Percentiles rank a stretch among this genome's conserved stretches.
These are phyloP conservation scores for Conticribra weissflogii DNA, from an alignment of 108 stramenopile genomes.

Conservation along the genomic window DNA sequence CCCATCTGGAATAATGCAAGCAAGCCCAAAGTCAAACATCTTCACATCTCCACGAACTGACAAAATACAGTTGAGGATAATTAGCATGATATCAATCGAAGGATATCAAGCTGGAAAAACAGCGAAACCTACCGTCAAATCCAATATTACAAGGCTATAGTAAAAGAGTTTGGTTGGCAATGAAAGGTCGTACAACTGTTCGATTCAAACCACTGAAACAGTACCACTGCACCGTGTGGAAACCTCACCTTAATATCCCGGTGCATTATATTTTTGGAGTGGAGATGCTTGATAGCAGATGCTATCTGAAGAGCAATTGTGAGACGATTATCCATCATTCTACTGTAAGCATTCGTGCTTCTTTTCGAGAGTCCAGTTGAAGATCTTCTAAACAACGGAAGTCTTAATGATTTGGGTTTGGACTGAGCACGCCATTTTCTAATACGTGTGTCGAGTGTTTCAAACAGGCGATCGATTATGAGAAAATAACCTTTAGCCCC, in stretches of 20 bases:
- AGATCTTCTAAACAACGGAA: background rate
- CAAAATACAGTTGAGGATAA: background rate
- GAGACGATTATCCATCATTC: slow-evolving; percentile 11
- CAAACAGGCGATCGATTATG: slow-evolving; percentile 58
- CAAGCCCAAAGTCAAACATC: slow-evolving; percentile 69
- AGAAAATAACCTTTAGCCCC: slow-evolving; percentile 57
- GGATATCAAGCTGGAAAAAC: too few species aligned
- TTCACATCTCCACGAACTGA: slow-evolving; percentile 43
- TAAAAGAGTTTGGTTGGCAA: too few species aligned
- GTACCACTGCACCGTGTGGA: too few species aligned
- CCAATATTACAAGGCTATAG: slow-evolving; percentile 51
- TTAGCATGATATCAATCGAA: too few species aligned
- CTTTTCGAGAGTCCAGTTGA: background rate
- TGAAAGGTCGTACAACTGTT: too few species aligned
- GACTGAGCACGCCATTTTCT: slow-evolving; percentile 4
- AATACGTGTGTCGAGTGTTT: slow-evolving; percentile 56
- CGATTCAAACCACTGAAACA: too few species aligned
- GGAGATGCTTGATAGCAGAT: slow-evolving; percentile 36
- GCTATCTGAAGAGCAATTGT: slow-evolving; percentile 31
- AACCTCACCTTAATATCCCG: slow-evolving; percentile 51
- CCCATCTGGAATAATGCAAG: slow-evolving; percentile 48
- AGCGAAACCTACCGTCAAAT: slow-evolving; percentile 31
- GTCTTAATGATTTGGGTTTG: background rate
- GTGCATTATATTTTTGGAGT: slow-evolving; percentile 31
- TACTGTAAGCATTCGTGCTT: background rate